phyloP scores from a whole-genome alignment of 495 filamentous ascomycete species.

The Penicillium cosmopolitanum region DNA sequence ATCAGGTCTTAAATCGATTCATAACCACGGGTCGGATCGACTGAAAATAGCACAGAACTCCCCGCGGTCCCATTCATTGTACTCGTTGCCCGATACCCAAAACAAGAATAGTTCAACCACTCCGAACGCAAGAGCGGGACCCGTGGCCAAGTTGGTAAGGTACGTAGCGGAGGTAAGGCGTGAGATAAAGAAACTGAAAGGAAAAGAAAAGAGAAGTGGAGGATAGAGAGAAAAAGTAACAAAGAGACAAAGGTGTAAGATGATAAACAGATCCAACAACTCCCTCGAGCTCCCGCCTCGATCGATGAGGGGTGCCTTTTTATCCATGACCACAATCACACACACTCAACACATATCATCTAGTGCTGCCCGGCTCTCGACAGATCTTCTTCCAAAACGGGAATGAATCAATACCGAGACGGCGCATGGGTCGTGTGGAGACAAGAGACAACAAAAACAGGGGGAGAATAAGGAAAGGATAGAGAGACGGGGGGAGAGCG shows the following conservation, averaged over 20 bases:
- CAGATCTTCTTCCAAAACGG: not conserved
- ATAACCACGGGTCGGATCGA: not conserved
- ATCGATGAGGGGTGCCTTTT: not conserved
- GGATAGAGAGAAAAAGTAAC: not conserved
- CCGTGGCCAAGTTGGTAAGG: not conserved
- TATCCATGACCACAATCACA: not conserved
- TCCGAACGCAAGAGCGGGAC: not conserved
- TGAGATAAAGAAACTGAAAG: not conserved
- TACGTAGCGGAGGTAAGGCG: not conserved
- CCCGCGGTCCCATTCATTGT: conserved; percentile 36
- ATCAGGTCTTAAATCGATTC: not conserved
- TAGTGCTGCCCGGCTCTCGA: not conserved
- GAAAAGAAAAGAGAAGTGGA: not conserved
- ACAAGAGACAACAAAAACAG: not conserved
- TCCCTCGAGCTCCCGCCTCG: not conserved
- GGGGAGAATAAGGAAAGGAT: not conserved
- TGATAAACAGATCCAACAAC: conserved; percentile 3
- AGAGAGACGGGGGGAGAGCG: not conserved
- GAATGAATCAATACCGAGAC: not conserved
- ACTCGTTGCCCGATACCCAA: conserved; percentile 32
- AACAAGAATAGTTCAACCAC: not conserved
- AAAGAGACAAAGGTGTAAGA: not conserved
- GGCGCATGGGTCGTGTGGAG: not conserved
- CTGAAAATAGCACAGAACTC: conserved; percentile 35
- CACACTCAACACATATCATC: no score